Conservation (phyloP, 129 eudicot species). For the Flaveria sonorensis region DNA sequence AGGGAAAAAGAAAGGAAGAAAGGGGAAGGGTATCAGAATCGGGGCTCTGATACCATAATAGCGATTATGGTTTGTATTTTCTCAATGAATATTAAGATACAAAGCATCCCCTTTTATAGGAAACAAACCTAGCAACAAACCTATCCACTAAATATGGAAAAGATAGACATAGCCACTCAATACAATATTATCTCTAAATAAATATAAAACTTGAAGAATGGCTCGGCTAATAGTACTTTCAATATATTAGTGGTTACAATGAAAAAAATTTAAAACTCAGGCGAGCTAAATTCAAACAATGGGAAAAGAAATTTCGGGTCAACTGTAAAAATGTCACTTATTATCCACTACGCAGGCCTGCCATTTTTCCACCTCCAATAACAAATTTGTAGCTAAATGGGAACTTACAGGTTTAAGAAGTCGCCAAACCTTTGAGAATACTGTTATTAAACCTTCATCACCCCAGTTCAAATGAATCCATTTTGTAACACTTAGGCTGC, state of each 20-base stretch:
- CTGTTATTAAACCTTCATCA: slow-evolving; percentile 75
- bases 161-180: too few relatives aligned
- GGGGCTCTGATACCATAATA: too few relatives aligned
- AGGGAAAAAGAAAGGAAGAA: too few relatives aligned
- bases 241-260: background rate
- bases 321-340: background rate
- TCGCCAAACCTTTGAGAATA: slow-evolving; percentile 78
- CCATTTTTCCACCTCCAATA: background rate
- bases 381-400: slow-evolving; percentile 4
- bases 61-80: too few relatives aligned
- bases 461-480: slow-evolving; percentile 99
- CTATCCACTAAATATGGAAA: too few relatives aligned
- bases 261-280: background rate
- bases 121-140: too few relatives aligned
- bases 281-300: background rate
- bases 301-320: background rate
- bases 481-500: slow-evolving; percentile 89
- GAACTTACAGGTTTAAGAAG: slow-evolving; percentile 76
- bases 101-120: too few relatives aligned
- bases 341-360: background rate
- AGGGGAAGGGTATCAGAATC: too few relatives aligned
- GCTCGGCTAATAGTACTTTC: too few relatives aligned
- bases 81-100: too few relatives aligned
- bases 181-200: too few relatives aligned
- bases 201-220: too few relatives aligned